A percentile compares a stretch with the other conserved stretches of the same genome.
Conservation (phyloP, 2,329 filamentous ascomycete species). For the Epichloe elymi region DNA sequence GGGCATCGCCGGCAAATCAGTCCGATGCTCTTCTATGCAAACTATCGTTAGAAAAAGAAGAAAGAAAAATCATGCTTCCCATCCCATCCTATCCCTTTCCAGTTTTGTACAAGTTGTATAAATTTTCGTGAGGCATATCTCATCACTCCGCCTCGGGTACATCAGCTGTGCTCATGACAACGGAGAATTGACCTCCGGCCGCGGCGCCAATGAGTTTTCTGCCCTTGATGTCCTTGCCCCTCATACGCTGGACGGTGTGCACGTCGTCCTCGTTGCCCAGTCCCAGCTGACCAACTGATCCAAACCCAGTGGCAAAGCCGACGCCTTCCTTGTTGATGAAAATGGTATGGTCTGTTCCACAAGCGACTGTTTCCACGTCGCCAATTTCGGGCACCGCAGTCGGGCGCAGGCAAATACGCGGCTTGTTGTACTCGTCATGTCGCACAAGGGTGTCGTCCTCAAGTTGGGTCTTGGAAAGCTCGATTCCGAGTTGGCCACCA, state of each 20-base stretch:
- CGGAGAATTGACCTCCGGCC: slow-evolving; percentile 74
- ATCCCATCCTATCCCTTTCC: neutral
- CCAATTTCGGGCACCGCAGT: slow-evolving; percentile 27
- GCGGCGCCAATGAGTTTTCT: slow-evolving; percentile 67
- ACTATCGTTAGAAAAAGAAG: neutral
- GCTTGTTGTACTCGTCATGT: slow-evolving; percentile 46
- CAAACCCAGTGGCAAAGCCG: slow-evolving; percentile 72
- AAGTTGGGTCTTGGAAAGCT: slow-evolving; percentile 30
- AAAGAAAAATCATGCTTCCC: neutral
- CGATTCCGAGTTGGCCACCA: slow-evolving; percentile 40
- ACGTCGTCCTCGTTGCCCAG: slow-evolving; percentile 70
- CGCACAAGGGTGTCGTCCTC: slow-evolving; percentile 38
- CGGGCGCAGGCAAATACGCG: slow-evolving; percentile 26
- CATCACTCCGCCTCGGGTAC: neutral
- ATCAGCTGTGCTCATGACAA: slow-evolving; percentile 37
- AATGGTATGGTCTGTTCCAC: slow-evolving; percentile 62
- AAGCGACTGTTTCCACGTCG: slow-evolving; percentile 40
- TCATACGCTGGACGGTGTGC: slow-evolving; percentile 61
- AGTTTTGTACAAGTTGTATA: neutral
- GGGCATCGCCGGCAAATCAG: neutral
- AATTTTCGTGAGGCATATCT: neutral
- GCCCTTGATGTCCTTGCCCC: slow-evolving; percentile 70
- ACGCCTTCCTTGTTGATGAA: slow-evolving; percentile 57
- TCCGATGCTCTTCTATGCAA: neutral
- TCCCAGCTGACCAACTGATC: slow-evolving; percentile 66